phyloP scores from a whole-genome alignment of 192 early-diverging fungal species.

The Dissophora ornata region DNA sequence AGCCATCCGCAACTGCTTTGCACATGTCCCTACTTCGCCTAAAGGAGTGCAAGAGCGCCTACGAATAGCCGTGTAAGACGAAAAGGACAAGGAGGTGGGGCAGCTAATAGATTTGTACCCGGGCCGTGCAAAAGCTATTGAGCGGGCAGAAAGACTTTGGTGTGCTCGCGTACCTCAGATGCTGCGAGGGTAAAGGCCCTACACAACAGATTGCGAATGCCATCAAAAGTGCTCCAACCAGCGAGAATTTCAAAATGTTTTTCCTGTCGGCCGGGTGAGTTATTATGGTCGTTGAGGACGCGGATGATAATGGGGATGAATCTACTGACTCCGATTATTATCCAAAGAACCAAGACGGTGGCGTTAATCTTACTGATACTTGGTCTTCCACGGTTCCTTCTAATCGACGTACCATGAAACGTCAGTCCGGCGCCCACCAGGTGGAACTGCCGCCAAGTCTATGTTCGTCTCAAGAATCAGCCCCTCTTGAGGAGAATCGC shows the following conservation, averaged over 20 bases:
- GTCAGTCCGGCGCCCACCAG: neutral
- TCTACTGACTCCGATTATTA: neutral
- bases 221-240: neutral
- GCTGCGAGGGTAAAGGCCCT: constrained; percentile 4
- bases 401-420: constrained; percentile 2
- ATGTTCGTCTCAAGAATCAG: neutral
- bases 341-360: neutral
- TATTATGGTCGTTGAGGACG: neutral
- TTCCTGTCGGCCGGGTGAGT: neutral
- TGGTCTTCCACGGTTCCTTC: neutral
- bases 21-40: neutral
- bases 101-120: neutral
- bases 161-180: constrained; percentile 1
- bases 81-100: neutral
- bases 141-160: constrained; percentile 1
- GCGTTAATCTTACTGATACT: neutral
- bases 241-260: neutral
- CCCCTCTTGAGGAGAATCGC: neutral
- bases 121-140: neutral
- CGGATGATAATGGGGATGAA: too few relatives aligned
- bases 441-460: neutral
- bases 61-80: neutral
- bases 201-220: neutral
- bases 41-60: neutral
- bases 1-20: constrained; percentile 6